Conservation (phyloP, 108 stramenopile species). For the Seminavis robusta region DNA sequence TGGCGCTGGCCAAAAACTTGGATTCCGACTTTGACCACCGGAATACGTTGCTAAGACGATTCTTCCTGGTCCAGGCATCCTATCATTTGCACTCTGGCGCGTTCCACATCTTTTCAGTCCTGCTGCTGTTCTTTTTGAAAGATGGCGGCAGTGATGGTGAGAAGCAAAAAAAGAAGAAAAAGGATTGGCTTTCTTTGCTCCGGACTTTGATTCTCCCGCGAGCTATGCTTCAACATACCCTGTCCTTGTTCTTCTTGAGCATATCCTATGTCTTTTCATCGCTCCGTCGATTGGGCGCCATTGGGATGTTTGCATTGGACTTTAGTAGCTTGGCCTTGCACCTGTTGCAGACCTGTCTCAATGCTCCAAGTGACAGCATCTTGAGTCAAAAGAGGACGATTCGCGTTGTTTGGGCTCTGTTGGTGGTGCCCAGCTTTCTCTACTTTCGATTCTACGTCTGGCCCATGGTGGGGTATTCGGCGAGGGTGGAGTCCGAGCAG, state of each 20-base stretch:
- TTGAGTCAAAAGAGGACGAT: conserved; percentile 23
- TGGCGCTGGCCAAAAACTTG: conserved; percentile 30
- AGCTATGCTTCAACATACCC: conserved; percentile 57
- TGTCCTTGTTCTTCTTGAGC: conserved; percentile 52
- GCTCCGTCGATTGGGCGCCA: conserved; percentile 61
- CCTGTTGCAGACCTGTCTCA: conserved; percentile 72
- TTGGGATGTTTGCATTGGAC: conserved; percentile 76
- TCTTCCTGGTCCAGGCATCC: conserved; percentile 69
- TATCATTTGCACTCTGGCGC: conserved; percentile 77
- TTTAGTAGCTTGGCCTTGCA: conserved; percentile 59
- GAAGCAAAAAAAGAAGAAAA: not conserved
- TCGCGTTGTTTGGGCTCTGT: conserved; percentile 34
- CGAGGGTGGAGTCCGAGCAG: conserved; percentile 53
- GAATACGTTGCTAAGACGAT: conserved; percentile 55
- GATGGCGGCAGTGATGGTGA: not conserved
- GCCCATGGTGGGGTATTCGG: conserved; percentile 68
- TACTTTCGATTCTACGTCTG: conserved; percentile 70
- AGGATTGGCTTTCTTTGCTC: conserved; percentile 37
- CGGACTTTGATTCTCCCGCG: conserved; percentile 31
- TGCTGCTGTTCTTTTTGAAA: conserved; percentile 35
- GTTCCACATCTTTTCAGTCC: conserved; percentile 61
- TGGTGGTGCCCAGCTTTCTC: conserved; percentile 68
- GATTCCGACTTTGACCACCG: conserved; percentile 66
- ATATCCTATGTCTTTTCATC: conserved; percentile 65
- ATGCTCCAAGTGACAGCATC: conserved; percentile 15